These are phyloP conservation scores for Colletotrichum aenigma DNA, from an alignment of 2,329 filamentous ascomycete genomes.

Conservation along the genomic window DNA sequence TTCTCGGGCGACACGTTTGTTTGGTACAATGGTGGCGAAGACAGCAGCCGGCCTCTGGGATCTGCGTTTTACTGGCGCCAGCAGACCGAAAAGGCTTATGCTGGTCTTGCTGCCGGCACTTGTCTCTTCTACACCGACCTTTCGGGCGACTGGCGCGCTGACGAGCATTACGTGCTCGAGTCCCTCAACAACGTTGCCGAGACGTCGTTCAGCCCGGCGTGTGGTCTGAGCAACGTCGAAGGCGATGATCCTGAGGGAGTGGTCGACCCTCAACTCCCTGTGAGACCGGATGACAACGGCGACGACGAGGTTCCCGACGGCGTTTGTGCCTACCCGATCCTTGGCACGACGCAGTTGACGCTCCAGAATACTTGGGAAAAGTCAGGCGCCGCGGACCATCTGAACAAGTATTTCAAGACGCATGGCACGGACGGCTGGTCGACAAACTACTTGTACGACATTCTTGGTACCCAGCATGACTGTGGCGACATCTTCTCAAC, in stretches of 20 bases:
- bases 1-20: conserved; percentile 33
- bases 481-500: not conserved
- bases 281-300: fast-evolving
- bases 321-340: not conserved
- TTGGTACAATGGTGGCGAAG: conserved; percentile 30
- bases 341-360: not conserved
- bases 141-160: not conserved
- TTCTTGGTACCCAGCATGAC: not conserved
- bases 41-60: not conserved
- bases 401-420: not conserved
- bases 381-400: not conserved
- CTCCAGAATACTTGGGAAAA: fast-evolving
- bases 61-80: not conserved
- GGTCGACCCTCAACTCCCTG: not conserved
- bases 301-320: not conserved
- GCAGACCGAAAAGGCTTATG: not conserved
- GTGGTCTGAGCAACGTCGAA: not conserved
- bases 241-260: not conserved
- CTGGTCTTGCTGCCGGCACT: not conserved
- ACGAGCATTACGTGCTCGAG: not conserved
- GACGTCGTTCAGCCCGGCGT: not conserved
- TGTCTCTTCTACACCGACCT: not conserved
- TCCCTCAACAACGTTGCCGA: not conserved
- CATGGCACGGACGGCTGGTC: not conserved
- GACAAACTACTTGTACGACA: not conserved